Conservation (phyloP, 495 filamentous ascomycete genomes). For the Mytilinidion resinicola region DNA sequence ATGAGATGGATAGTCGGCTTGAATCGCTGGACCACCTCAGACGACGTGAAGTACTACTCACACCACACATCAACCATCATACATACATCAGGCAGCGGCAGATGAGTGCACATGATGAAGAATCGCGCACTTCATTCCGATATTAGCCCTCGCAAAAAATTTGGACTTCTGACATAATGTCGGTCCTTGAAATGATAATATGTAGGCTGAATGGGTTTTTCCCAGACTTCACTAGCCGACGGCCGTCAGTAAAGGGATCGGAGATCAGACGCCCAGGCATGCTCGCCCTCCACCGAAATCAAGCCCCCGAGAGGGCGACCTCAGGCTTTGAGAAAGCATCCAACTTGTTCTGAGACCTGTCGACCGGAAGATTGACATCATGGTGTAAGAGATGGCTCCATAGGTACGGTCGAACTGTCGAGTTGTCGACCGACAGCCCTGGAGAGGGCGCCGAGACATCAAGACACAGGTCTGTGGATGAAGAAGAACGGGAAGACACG, state of each 20-base stretch:
- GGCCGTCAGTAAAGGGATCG: slow-evolving; percentile 25
- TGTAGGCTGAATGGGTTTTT: slow-evolving; percentile 26
- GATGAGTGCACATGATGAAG: too few relatives aligned
- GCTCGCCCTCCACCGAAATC: slow-evolving; percentile 56
- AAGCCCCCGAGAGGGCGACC: slow-evolving; percentile 54
- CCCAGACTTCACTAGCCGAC: slow-evolving; percentile 28
- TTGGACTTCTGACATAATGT: too few relatives aligned
- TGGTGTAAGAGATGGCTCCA: slow-evolving; percentile 64
- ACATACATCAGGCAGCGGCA: too few relatives aligned
- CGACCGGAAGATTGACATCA: slow-evolving; percentile 86
- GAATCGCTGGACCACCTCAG: too few relatives aligned
- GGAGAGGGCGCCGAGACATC: slow-evolving; percentile 55
- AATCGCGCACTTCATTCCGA: too few relatives aligned
- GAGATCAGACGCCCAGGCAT: slow-evolving; percentile 73
- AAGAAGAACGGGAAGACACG: slow-evolving; percentile 31
- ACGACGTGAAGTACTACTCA: too few relatives aligned
- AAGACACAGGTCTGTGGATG: slow-evolving; percentile 75
- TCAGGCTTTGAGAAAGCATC: slow-evolving; percentile 48
- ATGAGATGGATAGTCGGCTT: too few relatives aligned
- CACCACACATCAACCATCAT: too few relatives aligned
- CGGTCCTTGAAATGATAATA: not conserved
- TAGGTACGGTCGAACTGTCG: slow-evolving; percentile 72
- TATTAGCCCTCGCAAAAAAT: too few relatives aligned
- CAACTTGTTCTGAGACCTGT: slow-evolving; percentile 81
- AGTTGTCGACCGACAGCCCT: slow-evolving; percentile 67